phyloP scores from a whole-genome alignment of 176 grass and related monocot genomes.

The Cenchrus fungigraminus region DNA sequence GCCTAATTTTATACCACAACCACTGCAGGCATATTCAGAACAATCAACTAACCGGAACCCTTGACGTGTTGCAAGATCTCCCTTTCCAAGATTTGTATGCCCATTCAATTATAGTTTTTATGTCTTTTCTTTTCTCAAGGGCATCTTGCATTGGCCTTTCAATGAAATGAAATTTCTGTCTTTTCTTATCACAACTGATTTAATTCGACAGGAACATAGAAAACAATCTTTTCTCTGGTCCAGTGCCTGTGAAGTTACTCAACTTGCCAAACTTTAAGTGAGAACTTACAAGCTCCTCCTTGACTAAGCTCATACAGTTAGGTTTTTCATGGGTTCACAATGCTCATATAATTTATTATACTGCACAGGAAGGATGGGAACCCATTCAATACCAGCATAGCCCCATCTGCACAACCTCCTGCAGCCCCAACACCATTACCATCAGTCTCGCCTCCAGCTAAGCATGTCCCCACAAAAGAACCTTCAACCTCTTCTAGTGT shows the following conservation, averaged over 20 bases:
- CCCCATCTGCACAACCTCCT: constrained; percentile 62
- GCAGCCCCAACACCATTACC: constrained; percentile 41
- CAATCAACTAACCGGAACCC: constrained; percentile 79
- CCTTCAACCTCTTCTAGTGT: constrained; percentile 54
- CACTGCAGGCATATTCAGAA: constrained; percentile 80
- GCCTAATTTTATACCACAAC: constrained; percentile 19
- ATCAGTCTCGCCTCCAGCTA: constrained; percentile 53
- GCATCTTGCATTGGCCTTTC: constrained; percentile 4
- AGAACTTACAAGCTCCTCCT: constrained; percentile 39
- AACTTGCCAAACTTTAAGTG: constrained; percentile 90
- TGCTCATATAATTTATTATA: constrained; percentile 48
- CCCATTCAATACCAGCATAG: constrained; percentile 92
- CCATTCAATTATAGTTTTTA: constrained; percentile 11
- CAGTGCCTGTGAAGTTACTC: constrained; percentile 76
- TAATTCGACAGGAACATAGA: constrained; percentile 81
- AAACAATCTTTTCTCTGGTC: constrained; percentile 98
- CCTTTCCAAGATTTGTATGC: constrained; percentile 91
- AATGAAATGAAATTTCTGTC: constrained; percentile 7
- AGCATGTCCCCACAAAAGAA: constrained; percentile 56
- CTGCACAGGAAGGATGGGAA: constrained; percentile 89
- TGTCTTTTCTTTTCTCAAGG: constrained; percentile 24
- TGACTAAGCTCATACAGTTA: neutral
- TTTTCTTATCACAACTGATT: constrained; percentile 26
- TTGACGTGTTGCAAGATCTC: constrained; percentile 88
- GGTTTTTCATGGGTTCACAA: neutral